Evolutionary conservation across 2,329 filamentous ascomycete species (phyloP).

Genomic region (Ophiostoma ulmi): DNA sequence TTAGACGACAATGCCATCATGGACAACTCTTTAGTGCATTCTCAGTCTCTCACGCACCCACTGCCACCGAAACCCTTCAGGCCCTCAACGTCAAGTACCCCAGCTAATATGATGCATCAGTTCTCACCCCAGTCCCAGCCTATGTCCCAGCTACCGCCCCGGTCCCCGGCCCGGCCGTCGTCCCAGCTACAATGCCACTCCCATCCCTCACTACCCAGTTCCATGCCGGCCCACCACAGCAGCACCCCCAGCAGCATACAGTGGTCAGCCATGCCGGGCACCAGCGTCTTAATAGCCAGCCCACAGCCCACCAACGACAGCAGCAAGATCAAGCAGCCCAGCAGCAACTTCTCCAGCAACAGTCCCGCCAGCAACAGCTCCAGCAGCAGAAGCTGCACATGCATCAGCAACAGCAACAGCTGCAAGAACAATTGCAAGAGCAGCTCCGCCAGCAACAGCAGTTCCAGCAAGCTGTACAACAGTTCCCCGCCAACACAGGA

Average conservation of each 20-base stretch:
- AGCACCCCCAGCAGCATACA: background rate
- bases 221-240: background rate
- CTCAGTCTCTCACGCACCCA: background rate
- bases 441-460: background rate
- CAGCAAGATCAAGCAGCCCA: background rate
- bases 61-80: background rate
- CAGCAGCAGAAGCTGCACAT: background rate
- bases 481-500: background rate
- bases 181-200: background rate
- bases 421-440: background rate
- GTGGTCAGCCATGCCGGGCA: background rate
- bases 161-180: background rate
- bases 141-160: background rate
- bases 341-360: background rate
- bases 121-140: background rate
- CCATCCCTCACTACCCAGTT: background rate
- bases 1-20: background rate
- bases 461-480: background rate
- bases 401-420: background rate
- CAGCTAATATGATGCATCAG: constrained; percentile 4
- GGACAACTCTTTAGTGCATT: background rate
- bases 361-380: constrained; percentile 3
- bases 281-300: background rate
- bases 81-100: background rate
- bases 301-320: background rate